These are phyloP conservation scores for Carex pumila DNA, from an alignment of 176 grass and related monocot species.

Conservation along the genomic window DNA sequence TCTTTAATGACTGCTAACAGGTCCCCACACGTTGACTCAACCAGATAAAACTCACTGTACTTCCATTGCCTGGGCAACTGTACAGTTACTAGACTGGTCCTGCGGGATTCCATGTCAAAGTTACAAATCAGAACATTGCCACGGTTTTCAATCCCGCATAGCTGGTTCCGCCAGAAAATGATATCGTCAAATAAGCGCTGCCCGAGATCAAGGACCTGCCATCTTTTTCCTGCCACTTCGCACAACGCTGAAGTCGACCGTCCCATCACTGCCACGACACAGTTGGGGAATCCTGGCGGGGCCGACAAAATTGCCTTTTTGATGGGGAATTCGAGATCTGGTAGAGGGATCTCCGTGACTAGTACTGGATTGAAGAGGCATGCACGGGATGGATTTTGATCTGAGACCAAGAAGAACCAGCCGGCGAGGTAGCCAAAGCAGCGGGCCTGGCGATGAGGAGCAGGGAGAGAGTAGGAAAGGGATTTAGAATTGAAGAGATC, in stretches of 20 bases:
- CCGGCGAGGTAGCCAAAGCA: neutral
- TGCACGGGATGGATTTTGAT: neutral
- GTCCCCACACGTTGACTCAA: conserved; percentile 8
- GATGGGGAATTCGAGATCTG: conserved; percentile 6
- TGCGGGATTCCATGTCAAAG: neutral
- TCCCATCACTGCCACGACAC: conserved; percentile 11
- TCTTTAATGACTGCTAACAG: neutral
- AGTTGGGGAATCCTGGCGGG: conserved; percentile 3
- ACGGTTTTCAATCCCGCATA: neutral
- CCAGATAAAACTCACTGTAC: neutral
- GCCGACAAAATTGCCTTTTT: neutral
- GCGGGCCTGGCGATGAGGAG: neutral
- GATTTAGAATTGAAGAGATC: neutral
- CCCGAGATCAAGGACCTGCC: conserved; percentile 7
- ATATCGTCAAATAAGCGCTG: neutral
- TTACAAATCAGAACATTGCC: conserved; percentile 15
- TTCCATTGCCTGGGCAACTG: neutral
- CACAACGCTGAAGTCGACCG: neutral
- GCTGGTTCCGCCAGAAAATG: conserved; percentile 11
- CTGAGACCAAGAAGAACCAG: conserved; percentile 8
- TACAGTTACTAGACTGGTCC: neutral
- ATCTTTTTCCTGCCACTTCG: neutral
- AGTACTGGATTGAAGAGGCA: conserved; percentile 6
- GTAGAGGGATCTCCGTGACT: neutral
- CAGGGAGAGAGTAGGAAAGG: neutral